A percentile compares a stretch with the other conserved stretches of the same genome.
phyloP scores from a whole-genome alignment of 2,329 filamentous ascomycete species.

The Taxawa tesnikishii region DNA sequence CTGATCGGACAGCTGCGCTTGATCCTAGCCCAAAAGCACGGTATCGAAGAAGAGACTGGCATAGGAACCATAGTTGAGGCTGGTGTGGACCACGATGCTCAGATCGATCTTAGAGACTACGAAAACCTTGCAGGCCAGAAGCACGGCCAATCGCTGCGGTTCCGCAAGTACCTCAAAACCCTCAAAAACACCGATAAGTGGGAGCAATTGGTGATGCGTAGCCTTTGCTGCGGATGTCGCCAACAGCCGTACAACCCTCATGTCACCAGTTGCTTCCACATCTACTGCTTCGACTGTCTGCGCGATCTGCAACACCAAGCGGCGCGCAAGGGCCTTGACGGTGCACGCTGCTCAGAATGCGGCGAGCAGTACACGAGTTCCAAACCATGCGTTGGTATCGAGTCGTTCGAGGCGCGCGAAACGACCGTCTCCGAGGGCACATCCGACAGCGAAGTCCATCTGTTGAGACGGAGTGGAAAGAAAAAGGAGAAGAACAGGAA shows the following conservation, averaged over 20 bases:
- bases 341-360: constrained; percentile 22
- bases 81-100: constrained; percentile 1
- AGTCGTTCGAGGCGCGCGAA: not conserved
- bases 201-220: constrained; percentile 22
- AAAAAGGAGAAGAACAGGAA: constrained; percentile 11
- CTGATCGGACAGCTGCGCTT: constrained; percentile 12
- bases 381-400: constrained; percentile 12
- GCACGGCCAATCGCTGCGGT: constrained; percentile 19
- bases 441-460: not conserved
- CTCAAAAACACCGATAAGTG: constrained; percentile 21
- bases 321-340: constrained; percentile 12
- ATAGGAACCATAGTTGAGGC: constrained; percentile 5
- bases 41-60: not conserved
- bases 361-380: constrained; percentile 14
- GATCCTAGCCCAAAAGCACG: constrained; percentile 8
- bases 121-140: not conserved
- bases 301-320: constrained; percentile 16
- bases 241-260: constrained; percentile 25
- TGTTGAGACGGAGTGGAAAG: not conserved
- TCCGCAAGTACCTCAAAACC: constrained; percentile 26
- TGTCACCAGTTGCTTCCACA: constrained; percentile 41
- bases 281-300: constrained; percentile 43
- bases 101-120: constrained; percentile 3
- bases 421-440: not conserved
- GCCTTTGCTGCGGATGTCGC: constrained; percentile 31